Evolutionary conservation across 2,329 filamentous ascomycete genomes (phyloP).

Genomic region (Byssochlamys sp.): DNA sequence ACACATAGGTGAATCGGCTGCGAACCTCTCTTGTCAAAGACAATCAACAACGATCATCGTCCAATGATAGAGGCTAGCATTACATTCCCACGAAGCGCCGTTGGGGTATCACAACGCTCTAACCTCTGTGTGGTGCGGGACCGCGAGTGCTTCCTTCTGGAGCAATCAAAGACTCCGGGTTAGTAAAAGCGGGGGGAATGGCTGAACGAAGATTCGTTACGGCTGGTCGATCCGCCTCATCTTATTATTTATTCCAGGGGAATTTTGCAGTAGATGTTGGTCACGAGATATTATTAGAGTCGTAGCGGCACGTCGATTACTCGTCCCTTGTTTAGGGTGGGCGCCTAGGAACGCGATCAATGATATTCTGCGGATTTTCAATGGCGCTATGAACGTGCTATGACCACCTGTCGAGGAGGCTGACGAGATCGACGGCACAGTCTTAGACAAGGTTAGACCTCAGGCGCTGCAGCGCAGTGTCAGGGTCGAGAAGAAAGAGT

Average conservation of each 20-base stretch:
- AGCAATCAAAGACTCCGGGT: background rate
- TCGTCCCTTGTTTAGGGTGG: background rate
- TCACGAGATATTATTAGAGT: background rate
- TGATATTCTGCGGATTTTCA: background rate
- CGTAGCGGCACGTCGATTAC: background rate
- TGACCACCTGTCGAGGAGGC: background rate
- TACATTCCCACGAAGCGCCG: background rate
- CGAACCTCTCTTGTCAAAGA: background rate
- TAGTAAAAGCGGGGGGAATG: background rate
- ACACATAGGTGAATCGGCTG: background rate
- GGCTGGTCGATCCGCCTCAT: background rate
- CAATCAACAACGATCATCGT: background rate
- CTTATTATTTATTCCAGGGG: background rate
- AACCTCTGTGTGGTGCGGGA: background rate
- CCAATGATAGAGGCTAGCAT: background rate
- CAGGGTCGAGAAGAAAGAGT: background rate
- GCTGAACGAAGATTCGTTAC: background rate
- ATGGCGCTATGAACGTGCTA: background rate
- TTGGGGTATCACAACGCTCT: background rate
- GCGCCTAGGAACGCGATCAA: background rate
- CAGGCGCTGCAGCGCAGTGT: background rate
- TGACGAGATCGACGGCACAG: background rate
- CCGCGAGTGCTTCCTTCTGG: background rate
- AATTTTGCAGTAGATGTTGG: background rate
- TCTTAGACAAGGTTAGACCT: background rate